A percentile compares a stretch with the other conserved stretches of the same genome.
Conservation (phyloP, 345 rosid genomes). For the Cardiospermum halicacabum region DNA sequence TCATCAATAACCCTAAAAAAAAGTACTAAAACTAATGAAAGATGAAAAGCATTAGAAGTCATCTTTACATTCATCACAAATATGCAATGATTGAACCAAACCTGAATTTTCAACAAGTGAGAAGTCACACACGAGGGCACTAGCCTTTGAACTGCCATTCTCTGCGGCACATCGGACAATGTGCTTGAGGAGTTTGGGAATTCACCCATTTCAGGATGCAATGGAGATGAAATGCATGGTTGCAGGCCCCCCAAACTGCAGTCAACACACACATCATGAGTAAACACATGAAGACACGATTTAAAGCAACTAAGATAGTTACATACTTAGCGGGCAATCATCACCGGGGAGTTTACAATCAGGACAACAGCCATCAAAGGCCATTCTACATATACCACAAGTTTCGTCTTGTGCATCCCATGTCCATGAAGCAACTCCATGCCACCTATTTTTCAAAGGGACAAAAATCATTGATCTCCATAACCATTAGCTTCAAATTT, state of each 20-base stretch:
- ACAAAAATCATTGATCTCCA: background rate
- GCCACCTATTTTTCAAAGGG: slow-evolving; percentile 51
- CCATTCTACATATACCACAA: slow-evolving; percentile 97
- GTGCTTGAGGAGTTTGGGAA: slow-evolving; percentile 85
- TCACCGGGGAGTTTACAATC: slow-evolving; percentile 93
- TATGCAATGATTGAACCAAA: background rate
- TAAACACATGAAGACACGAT: background rate
- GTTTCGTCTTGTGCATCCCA: slow-evolving; percentile 98
- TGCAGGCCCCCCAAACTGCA: slow-evolving; percentile 73
- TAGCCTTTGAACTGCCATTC: slow-evolving; percentile 76
- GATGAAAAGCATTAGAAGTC: too few species aligned
- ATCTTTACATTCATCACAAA: background rate
- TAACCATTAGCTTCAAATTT: background rate
- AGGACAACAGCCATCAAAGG: slow-evolving; percentile 93
- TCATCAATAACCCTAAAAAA: too few species aligned
- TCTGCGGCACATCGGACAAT: slow-evolving; percentile 86
- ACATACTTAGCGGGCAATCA: slow-evolving; percentile 85
- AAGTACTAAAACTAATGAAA: too few species aligned
- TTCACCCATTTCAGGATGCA: slow-evolving; percentile 96
- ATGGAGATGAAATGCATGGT: slow-evolving; percentile 95
- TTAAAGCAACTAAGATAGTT: background rate
- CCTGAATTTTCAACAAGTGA: background rate
- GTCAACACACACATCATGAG: background rate
- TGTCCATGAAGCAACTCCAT: slow-evolving; percentile 93
- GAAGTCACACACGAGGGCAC: background rate